Base-by-base conservation (phyloP, 768 basidiomycete species). In the Boletus coccyginus region DNA sequence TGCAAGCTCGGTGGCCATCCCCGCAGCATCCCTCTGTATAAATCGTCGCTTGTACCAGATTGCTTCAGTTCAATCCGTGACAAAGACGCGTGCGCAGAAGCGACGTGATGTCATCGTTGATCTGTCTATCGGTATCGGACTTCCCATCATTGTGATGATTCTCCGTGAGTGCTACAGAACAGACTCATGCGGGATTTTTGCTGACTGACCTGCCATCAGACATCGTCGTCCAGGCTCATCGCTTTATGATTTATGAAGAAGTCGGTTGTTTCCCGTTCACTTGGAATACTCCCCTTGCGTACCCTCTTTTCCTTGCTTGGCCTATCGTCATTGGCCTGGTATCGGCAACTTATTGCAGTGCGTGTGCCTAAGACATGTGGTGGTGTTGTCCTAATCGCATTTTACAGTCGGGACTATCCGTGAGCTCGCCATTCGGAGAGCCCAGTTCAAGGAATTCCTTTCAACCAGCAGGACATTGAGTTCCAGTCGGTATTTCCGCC, bases 401-500 rank as follows among this genome's bases (percentile, higher is more conserved):
- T 12, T 31, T 35, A 0, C 35, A 76, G 74, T 63, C 29, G 48
- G 65, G 13, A 68, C 71, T 3, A 61, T 74, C 32, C 64, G 73
- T n/a, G 68, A 71, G 39, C 66, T 75, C 7, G 52, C 65, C 5
- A 36, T 66, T 24, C 66, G 71, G 13, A 61, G 73, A 17, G 61
- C 61, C 6, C 73, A 74, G 29, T 74, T 76, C 58, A 73, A 62
- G 46, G 70, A 74, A n/a, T 64, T 74, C 50, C 66, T 79, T 24
- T 70, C 76, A 1, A 44, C 55, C 31, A 73, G 73, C 61, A 68
- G 56, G 56, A 77, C 74, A 60, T 69, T 90, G 21, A 81, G 70
- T 17, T 70, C 77, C 12, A 73, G 75, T 16, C 80, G 80, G 1
- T 90, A 87, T 66, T 67, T 89, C 42, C 83, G 88, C 0, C 78